Conservation (phyloP, 768 basidiomycete genomes). For the Crucibulum laeve region DNA sequence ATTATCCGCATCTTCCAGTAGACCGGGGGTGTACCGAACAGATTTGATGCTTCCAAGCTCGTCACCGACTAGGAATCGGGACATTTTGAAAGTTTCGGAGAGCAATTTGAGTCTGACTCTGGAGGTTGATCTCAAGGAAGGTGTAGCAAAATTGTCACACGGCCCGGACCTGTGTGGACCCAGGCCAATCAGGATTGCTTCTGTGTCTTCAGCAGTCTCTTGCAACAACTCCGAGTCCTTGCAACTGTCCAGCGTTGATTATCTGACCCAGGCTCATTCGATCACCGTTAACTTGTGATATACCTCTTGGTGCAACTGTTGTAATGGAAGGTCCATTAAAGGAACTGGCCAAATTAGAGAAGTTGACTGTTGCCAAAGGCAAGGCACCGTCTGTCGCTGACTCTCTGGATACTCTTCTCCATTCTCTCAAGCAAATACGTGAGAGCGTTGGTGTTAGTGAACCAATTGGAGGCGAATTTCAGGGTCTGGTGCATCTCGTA, state of each 20-base stretch:
- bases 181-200: too few species aligned
- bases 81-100: conserved; percentile 32
- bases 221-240: too few species aligned
- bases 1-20: conserved; percentile 25
- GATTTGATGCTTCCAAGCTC: conserved; percentile 75
- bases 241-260: too few species aligned
- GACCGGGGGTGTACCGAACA: conserved; percentile 34
- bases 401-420: conserved; percentile 62
- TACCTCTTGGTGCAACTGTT: neutral
- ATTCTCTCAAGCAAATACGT: conserved; percentile 53
- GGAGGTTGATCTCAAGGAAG: too few species aligned
- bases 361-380: conserved; percentile 49
- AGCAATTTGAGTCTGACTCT: neutral
- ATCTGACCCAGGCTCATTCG: too few species aligned
- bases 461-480: conserved; percentile 44
- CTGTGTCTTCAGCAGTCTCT: too few species aligned
- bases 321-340: conserved; percentile 72
- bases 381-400: conserved; percentile 51
- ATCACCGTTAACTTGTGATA: too few species aligned
- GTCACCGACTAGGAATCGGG: conserved; percentile 72
- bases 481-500: conserved; percentile 49
- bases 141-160: too few species aligned
- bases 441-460: conserved; percentile 44
- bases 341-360: conserved; percentile 76
- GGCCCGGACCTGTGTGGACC: too few species aligned